Percentiles rank a stretch among this genome's conserved stretches.
These are phyloP conservation scores for Epichloe amarillans DNA, from an alignment of 2,329 filamentous ascomycete species.

Conservation along the genomic window DNA sequence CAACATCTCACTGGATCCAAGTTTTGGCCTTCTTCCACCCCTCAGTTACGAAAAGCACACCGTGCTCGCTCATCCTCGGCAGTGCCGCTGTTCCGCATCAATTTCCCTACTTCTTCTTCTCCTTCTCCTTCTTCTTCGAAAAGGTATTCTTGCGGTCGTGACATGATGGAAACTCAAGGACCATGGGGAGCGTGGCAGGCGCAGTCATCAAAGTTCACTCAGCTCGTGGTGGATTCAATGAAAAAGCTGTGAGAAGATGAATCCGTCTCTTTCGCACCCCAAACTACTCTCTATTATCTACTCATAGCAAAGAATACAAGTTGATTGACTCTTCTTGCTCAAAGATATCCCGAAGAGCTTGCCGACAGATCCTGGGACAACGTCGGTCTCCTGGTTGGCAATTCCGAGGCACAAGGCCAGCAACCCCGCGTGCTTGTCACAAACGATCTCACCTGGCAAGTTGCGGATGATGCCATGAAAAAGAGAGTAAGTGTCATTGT, in stretches of 20 bases:
- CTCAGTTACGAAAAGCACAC: not conserved
- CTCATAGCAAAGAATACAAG: too few relatives aligned
- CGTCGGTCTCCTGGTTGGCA: constrained; percentile 62
- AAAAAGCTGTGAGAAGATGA: constrained; percentile 50
- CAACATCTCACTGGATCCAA: not conserved
- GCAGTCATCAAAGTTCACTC: constrained; percentile 29
- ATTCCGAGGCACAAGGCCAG: constrained; percentile 21
- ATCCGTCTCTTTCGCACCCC: too few relatives aligned
- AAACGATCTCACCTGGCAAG: constrained; percentile 78
- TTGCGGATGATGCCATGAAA: constrained; percentile 79
- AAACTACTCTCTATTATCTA: too few relatives aligned
- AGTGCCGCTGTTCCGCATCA: not conserved
- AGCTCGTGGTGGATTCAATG: constrained; percentile 65
- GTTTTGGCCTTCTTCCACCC: not conserved
- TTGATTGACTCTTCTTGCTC: not conserved
- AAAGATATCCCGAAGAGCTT: constrained; percentile 74
- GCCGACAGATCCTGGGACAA: constrained; percentile 93
- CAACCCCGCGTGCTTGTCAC: constrained; percentile 42
- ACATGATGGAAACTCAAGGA: constrained; percentile 16
- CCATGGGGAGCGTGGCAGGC: constrained; percentile 28
- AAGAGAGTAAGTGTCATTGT: constrained; percentile 67
- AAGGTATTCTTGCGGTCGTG: not conserved
- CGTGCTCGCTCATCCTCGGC: not conserved
- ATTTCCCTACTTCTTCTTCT: not conserved
- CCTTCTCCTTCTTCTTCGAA: not conserved